Conservation (phyloP, 441 rosid genomes). For the Adansonia gregorii region DNA sequence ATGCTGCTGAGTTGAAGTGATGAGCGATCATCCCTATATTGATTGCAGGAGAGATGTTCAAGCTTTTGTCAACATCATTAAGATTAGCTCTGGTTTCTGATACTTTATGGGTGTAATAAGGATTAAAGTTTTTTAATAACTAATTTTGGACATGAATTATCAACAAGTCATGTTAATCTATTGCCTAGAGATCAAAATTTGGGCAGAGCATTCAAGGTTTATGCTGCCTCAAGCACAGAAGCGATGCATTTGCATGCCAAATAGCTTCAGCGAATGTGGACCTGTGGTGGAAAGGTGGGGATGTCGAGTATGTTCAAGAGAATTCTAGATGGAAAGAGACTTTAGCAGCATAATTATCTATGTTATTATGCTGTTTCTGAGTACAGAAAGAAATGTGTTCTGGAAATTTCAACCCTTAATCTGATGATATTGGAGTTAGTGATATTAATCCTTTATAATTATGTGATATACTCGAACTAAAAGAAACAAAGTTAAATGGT, state of each 20-base stretch:
- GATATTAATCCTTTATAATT: not conserved
- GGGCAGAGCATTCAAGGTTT: not conserved
- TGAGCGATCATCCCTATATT: not conserved
- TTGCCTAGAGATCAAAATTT: conserved; percentile 9
- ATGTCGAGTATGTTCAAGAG: not conserved
- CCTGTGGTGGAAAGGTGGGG: not conserved
- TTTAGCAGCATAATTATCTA: not conserved
- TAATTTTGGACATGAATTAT: not conserved
- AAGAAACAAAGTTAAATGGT: not conserved
- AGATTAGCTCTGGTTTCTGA: not conserved
- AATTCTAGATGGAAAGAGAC: not conserved
- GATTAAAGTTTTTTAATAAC: not conserved
- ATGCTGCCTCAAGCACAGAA: not conserved
- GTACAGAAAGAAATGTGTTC: not conserved
- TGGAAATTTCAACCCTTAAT: not conserved
- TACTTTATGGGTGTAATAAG: conserved; percentile 6
- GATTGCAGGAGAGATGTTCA: not conserved
- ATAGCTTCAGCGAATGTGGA: not conserved
- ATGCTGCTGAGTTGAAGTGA: not conserved
- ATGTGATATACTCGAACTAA: not conserved
- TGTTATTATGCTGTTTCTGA: not conserved
- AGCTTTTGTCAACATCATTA: not conserved
- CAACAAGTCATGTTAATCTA: not conserved
- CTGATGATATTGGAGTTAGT: not conserved
- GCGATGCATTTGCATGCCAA: not conserved